Evolutionary conservation across 441 rosid species (phyloP).

Genomic region (Rhodomyrtus psidioides): DNA sequence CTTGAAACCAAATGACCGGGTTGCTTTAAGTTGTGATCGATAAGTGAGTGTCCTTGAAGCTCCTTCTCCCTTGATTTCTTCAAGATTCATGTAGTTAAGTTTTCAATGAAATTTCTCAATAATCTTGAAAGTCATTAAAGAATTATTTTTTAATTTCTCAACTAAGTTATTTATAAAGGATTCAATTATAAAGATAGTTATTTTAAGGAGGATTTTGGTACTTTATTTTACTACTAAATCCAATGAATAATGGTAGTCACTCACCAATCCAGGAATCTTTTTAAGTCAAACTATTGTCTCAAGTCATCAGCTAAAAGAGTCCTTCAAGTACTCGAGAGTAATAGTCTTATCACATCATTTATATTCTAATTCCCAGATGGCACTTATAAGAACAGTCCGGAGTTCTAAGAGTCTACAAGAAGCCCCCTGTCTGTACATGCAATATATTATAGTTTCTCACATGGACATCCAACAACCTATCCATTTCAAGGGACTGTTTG

Average conservation of each 20-base stretch:
- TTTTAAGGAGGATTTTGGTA: neutral
- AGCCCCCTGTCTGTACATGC: neutral
- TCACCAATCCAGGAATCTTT: neutral
- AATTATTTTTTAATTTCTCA: neutral
- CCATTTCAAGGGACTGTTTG: neutral
- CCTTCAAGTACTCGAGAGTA: neutral
- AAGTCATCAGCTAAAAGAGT: neutral
- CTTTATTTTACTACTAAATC: neutral
- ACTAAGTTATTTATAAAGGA: neutral
- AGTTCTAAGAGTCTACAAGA: neutral
- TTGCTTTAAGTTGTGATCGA: neutral
- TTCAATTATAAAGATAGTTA: neutral
- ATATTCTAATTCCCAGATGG: neutral
- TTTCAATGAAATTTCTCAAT: neutral
- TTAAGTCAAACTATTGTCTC: neutral
- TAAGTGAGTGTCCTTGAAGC: neutral
- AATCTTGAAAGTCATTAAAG: neutral
- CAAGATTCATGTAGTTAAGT: neutral
- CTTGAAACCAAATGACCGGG: neutral
- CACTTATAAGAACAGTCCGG: neutral
- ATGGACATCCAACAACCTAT: neutral
- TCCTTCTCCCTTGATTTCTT: neutral
- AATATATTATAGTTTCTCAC: neutral
- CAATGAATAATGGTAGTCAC: neutral
- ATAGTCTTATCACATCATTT: neutral